Percentiles rank a stretch among this genome's conserved stretches.
These are phyloP conservation scores for Candida tallmaniae DNA, from an alignment of 805 yeast species.

Conservation along the genomic window DNA sequence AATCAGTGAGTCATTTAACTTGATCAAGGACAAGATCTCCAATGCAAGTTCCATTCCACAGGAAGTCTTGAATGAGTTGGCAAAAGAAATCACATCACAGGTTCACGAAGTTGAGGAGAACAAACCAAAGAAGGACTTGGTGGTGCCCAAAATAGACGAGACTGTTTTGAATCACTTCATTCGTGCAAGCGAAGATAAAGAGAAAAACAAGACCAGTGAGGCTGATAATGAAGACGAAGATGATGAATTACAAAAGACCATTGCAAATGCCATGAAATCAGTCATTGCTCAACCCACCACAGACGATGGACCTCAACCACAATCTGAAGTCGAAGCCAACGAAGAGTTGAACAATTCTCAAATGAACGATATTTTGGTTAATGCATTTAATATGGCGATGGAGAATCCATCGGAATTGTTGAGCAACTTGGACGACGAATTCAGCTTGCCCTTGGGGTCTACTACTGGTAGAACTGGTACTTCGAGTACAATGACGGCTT, in stretches of 20 bases:
- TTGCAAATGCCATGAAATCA: conserved; percentile 52
- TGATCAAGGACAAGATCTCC: conserved; percentile 6
- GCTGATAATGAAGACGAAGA: conserved; percentile 5
- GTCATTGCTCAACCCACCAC: conserved; percentile 21
- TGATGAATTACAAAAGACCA: conserved; percentile 41
- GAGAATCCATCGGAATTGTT: conserved; percentile 51
- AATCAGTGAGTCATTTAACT: conserved; percentile 20
- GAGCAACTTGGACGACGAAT: conserved; percentile 24
- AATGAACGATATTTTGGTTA: conserved; percentile 69
- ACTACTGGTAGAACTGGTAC: too few species aligned
- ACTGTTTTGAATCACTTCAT: conserved; percentile 33
- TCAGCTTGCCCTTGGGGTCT: background rate
- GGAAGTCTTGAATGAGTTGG: conserved; percentile 24
- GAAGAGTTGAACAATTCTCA: conserved; percentile 48
- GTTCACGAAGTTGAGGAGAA: conserved; percentile 18
- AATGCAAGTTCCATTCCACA: conserved; percentile 10
- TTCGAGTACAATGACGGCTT: background rate
- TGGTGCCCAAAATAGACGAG: conserved; percentile 32
- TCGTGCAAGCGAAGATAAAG: conserved; percentile 23
- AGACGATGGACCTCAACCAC: conserved; percentile 1
- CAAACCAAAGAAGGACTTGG: conserved; percentile 2
- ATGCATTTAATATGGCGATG: conserved; percentile 74
- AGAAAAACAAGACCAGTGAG: conserved; percentile 1
- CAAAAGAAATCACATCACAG: conserved; percentile 26
- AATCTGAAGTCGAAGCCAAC: conserved; percentile 6